Base-by-base conservation (phyloP, 208 protist species). In the Acanthamoeba royreba region DNA sequence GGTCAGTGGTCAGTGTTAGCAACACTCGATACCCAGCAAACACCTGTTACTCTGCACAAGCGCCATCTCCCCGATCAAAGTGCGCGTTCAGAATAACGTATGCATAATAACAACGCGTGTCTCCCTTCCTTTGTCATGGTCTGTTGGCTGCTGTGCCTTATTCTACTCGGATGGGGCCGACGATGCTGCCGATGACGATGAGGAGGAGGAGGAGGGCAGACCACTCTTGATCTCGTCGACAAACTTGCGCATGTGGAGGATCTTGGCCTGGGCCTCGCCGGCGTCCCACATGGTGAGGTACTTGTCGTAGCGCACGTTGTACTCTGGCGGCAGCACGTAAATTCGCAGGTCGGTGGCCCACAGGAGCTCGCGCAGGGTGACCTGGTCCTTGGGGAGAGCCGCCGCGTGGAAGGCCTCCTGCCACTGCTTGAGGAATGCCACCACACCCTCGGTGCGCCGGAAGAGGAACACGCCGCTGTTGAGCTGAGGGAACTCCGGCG, bases 401-500 rank as follows among this genome's bases (percentile, higher is more conserved):
- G 72, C 11, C 22, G 72, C 72, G 42, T 83, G 72, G 72, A 83
- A 83, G 72, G 42, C 72, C 72, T 83, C 72, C 72, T 83, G 72
- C 72, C 72, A 83, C 42, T n/a, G 35, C 72, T 83, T 83, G 72
- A 83, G 72, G 43, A 83, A 83, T 1, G 35, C 42, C 38, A 83
- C 72, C 40, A 83, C 72, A n/a, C 22, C 72, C 72, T 47, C 72
- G 17, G 9, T 83, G 11, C 72, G 72, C 42, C 72, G 72, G 72
- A 35, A 83, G 72, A 83, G 72, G 72, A 83, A 83, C 72, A 83
- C 72, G 0, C 72, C 72, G 42, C 72, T 83, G 72, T 83, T 83
- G 72, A 83, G 72, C 72, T 83, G 72, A 13, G 72, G 72, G 43
- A 83, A 83, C 72, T 83, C 72, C 42, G 72, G 72, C 7, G 72